A percentile compares a stretch with the other conserved stretches of the same genome.
Conservation (phyloP, 2,329 filamentous ascomycete species). For the Graphium sp. region DNA sequence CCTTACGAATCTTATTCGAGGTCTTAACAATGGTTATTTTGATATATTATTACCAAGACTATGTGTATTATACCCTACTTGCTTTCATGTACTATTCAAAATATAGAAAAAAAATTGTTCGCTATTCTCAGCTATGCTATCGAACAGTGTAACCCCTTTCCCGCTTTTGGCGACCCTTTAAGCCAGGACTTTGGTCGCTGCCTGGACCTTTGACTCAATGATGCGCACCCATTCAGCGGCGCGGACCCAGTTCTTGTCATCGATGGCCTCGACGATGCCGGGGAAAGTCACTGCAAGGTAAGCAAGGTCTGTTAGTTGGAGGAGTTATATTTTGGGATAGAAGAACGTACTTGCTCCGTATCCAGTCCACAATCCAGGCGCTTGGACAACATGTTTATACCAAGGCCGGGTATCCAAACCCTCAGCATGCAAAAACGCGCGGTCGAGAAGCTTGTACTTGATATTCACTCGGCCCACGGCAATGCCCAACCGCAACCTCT, state of each 20-base stretch:
- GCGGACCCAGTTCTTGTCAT: conserved; percentile 37
- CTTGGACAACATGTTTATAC: conserved; percentile 95
- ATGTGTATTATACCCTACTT: no score
- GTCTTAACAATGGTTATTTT: no score
- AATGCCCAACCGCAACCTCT: conserved; percentile 45
- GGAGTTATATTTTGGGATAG: no score
- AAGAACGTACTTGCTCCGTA: conserved; percentile 54
- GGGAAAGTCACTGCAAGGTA: conserved; percentile 37
- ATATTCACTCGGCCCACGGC: conserved; percentile 53
- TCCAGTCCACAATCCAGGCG: conserved; percentile 80
- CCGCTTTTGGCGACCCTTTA: no score
- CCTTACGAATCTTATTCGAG: no score
- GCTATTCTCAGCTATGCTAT: no score
- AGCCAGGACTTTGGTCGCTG: conserved; percentile 23
- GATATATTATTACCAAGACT: no score
- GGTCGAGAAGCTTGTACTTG: conserved; percentile 72
- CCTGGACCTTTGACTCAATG: conserved; percentile 31
- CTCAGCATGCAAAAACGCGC: conserved; percentile 57
- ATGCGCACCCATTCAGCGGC: conserved; percentile 42
- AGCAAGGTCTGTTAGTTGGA: no score
- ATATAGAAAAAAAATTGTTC: no score
- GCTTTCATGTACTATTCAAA: no score
- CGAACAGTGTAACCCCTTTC: no score
- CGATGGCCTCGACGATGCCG: conserved; percentile 44
- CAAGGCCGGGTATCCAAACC: conserved; percentile 68